A percentile compares a stretch with the other conserved stretches of the same genome.
These are phyloP conservation scores for Eutrema salsugineum DNA, from an alignment of 441 rosid genomes.

Conservation along the genomic window DNA sequence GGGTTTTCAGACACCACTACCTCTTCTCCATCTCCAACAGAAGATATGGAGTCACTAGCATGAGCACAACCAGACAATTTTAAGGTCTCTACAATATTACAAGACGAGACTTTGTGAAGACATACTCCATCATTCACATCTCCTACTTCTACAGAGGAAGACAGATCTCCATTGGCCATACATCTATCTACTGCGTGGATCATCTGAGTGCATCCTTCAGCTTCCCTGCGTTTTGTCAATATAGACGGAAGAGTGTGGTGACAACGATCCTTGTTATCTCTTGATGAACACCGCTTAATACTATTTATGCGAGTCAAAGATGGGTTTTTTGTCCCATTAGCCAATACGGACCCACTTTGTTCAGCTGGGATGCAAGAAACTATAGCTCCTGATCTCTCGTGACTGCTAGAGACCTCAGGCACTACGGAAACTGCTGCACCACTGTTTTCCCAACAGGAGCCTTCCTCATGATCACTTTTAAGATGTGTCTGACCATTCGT, in stretches of 20 bases:
- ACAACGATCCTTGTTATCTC: conserved; percentile 34
- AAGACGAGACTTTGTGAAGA: conserved; percentile 17
- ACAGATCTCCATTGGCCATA: conserved; percentile 37
- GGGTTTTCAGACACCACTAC: not conserved
- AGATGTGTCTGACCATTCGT: conserved; percentile 21
- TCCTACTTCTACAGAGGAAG: conserved; percentile 40
- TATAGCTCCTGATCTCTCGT: conserved; percentile 25
- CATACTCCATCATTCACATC: conserved; percentile 30
- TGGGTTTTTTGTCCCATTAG: conserved; percentile 38
- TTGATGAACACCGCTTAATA: conserved; percentile 41
- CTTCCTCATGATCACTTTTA: conserved; percentile 1
- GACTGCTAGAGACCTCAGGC: conserved; percentile 31
- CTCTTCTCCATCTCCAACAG: conserved; percentile 7
- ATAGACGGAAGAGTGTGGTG: conserved; percentile 68
- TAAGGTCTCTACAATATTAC: conserved; percentile 25
- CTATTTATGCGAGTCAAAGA: conserved; percentile 28
- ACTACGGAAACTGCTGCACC: conserved; percentile 21
- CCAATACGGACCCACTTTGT: conserved; percentile 28
- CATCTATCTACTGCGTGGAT: conserved; percentile 55
- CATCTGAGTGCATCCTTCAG: conserved; percentile 66
- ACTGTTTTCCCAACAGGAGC: not conserved
- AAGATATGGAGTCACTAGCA: conserved; percentile 20
- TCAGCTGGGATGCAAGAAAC: conserved; percentile 37
- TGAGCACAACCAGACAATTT: conserved; percentile 30
- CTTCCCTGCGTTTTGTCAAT: conserved; percentile 65